Percentiles rank a stretch among this genome's conserved stretches.
These are phyloP conservation scores for Kwoniella dejecticola DNA, from an alignment of 768 basidiomycete species.

Conservation along the genomic window DNA sequence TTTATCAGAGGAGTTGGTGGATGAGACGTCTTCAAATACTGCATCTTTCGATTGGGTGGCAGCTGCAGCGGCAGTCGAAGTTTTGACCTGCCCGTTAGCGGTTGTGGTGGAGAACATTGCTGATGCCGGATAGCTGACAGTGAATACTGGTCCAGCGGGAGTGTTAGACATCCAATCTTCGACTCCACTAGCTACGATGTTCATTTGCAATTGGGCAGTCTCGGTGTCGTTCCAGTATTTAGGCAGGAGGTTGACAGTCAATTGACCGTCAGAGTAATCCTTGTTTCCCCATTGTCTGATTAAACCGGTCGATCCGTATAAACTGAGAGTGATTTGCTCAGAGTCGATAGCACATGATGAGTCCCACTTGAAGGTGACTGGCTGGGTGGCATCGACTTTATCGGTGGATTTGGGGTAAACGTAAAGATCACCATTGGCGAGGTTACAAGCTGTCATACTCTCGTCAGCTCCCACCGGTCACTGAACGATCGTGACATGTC, in stretches of 20 bases:
- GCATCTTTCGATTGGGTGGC: conserved; percentile 45
- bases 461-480: not conserved
- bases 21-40: conserved; percentile 46
- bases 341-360: conserved; percentile 48
- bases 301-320: conserved; percentile 50
- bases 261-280: conserved; percentile 42
- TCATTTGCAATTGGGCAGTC: conserved; percentile 51
- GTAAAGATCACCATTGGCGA: conserved; percentile 54
- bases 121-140: conserved; percentile 45
- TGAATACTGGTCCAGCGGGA: conserved; percentile 54
- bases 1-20: conserved; percentile 18
- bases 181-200: conserved; percentile 47
- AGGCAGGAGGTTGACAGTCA: conserved; percentile 47
- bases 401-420: conserved; percentile 42
- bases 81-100: conserved; percentile 35
- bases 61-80: conserved; percentile 42
- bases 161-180: conserved; percentile 38
- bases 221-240: conserved; percentile 56
- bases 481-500: not conserved
- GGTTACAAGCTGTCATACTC: conserved; percentile 40
- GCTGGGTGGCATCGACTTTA: conserved; percentile 46
- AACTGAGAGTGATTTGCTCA: conserved; percentile 52
- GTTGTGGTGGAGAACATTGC: conserved; percentile 47
- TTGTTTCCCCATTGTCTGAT: conserved; percentile 52
- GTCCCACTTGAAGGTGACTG: conserved; percentile 56